Evolutionary conservation across 2,329 filamentous ascomycete species (phyloP).

Genomic region (Arthrobotrys pseudoclavata): DNA sequence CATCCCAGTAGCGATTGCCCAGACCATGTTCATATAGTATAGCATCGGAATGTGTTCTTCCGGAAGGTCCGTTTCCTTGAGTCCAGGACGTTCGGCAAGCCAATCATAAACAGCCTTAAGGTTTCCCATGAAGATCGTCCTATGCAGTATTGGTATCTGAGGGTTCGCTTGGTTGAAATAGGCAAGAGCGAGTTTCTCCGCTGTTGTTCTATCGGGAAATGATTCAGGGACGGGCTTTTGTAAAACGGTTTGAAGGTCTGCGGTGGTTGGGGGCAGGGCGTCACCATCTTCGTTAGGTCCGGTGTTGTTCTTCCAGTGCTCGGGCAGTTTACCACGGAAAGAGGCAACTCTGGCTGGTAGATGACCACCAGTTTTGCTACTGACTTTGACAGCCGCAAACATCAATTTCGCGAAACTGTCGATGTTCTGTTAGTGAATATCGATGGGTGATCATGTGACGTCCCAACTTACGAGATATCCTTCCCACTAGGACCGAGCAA

Average conservation of each 20-base stretch:
- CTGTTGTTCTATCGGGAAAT: constrained; percentile 84
- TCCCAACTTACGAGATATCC: constrained; percentile 62
- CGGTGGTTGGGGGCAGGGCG: constrained; percentile 54
- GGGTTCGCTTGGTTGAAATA: constrained; percentile 98
- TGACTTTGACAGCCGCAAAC: constrained; percentile 63
- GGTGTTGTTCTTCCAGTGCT: constrained; percentile 50
- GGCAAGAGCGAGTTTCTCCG: constrained; percentile 78
- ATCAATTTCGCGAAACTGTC: constrained; percentile 63
- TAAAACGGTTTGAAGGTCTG: constrained; percentile 59
- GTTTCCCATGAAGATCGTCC: constrained; percentile 86
- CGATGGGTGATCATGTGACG: constrained; percentile 21
- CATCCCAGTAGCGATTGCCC: constrained; percentile 94
- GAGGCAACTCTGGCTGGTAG: constrained; percentile 53
- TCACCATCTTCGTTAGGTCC: constrained; percentile 40
- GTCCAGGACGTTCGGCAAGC: constrained; percentile 67
- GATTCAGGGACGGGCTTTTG: constrained; percentile 69
- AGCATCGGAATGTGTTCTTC: constrained; percentile 71
- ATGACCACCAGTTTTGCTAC: constrained; percentile 58
- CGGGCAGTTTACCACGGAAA: constrained; percentile 56
- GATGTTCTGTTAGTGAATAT: constrained; percentile 18
- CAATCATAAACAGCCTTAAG: constrained; percentile 81
- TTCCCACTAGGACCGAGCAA: constrained; percentile 60
- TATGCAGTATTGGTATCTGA: constrained; percentile 92
- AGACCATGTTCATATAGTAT: constrained; percentile 96
- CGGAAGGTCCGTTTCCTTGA: constrained; percentile 75